Conservation (phyloP, 2,329 filamentous ascomycete genomes). For the Fonsecaea multimorphosa region DNA sequence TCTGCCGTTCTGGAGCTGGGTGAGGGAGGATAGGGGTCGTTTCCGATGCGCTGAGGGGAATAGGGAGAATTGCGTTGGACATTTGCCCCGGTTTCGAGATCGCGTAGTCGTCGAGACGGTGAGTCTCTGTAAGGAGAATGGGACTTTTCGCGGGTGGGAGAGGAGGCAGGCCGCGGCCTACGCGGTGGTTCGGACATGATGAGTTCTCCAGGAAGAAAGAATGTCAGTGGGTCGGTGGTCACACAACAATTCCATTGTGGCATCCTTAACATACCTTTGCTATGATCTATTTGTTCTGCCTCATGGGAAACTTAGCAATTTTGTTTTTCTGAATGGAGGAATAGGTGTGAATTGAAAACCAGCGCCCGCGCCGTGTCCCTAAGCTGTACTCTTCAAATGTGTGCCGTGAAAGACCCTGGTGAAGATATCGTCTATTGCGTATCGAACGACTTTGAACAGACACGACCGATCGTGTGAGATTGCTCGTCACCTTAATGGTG, state of each 20-base stretch:
- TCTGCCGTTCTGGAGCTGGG: conserved; percentile 58
- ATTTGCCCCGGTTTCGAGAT: conserved; percentile 67
- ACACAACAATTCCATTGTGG: conserved; percentile 29
- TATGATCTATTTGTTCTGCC: not conserved
- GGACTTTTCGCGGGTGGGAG: conserved; percentile 64
- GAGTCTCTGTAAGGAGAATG: conserved; percentile 71
- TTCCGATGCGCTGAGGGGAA: conserved; percentile 15
- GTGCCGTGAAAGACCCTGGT: not conserved
- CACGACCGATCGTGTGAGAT: not conserved
- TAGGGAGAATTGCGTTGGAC: conserved; percentile 50
- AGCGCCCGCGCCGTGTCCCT: conserved; percentile 31
- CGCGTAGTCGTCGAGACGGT: conserved; percentile 70
- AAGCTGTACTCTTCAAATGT: not conserved
- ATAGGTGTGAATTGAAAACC: conserved; percentile 13
- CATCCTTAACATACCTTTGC: conserved; percentile 14
- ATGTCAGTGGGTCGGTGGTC: conserved; percentile 29
- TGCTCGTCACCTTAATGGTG: not conserved
- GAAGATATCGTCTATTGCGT: not conserved
- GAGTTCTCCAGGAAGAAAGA: conserved; percentile 21
- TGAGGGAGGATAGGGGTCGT: conserved; percentile 39
- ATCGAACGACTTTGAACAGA: not conserved
- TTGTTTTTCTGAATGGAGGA: not conserved
- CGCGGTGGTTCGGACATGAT: conserved; percentile 61
- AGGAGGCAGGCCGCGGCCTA: conserved; percentile 66
- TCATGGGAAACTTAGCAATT: not conserved